Percentiles rank a stretch among this genome's conserved stretches.
These are phyloP conservation scores for Pseudisothecium myosuroides DNA, from an alignment of 225 moss, liverwort and hornwort genomes.

Conservation along the genomic window DNA sequence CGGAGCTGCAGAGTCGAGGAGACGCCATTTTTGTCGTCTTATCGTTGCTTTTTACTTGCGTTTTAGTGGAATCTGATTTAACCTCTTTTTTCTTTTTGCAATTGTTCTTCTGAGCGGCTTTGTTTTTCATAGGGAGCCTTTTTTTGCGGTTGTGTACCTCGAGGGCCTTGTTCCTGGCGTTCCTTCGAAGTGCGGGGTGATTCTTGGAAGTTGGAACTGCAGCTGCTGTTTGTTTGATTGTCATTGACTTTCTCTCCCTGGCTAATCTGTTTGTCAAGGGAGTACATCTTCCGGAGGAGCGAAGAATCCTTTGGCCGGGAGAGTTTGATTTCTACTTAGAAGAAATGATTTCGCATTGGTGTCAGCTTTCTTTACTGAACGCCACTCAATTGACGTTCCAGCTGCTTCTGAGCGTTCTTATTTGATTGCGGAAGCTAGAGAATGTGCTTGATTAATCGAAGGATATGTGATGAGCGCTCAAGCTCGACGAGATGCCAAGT, in stretches of 20 bases:
- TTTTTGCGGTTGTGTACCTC: background rate
- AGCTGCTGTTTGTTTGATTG: background rate
- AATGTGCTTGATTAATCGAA: background rate
- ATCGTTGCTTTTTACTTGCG: background rate
- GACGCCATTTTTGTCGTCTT: conserved; percentile 2
- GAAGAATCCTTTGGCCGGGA: background rate
- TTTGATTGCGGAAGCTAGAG: background rate
- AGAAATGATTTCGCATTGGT: background rate
- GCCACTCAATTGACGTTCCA: background rate
- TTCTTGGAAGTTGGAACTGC: conserved; percentile 1
- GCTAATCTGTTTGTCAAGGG: background rate
- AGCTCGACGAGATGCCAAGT: background rate
- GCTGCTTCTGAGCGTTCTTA: background rate
- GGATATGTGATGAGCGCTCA: background rate
- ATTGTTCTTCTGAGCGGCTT: background rate
- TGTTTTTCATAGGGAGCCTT: background rate
- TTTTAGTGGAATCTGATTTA: background rate
- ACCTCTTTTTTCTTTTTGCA: background rate
- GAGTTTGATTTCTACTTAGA: background rate
- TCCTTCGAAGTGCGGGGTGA: background rate
- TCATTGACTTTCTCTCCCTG: conserved; percentile 6
- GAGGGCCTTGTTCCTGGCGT: background rate
- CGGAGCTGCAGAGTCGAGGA: background rate
- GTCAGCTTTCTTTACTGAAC: background rate
- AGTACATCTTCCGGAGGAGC: background rate